Percentiles rank a stretch among this genome's conserved stretches.
phyloP scores from a whole-genome alignment of 345 rosid genomes.

The Linum tenue region DNA sequence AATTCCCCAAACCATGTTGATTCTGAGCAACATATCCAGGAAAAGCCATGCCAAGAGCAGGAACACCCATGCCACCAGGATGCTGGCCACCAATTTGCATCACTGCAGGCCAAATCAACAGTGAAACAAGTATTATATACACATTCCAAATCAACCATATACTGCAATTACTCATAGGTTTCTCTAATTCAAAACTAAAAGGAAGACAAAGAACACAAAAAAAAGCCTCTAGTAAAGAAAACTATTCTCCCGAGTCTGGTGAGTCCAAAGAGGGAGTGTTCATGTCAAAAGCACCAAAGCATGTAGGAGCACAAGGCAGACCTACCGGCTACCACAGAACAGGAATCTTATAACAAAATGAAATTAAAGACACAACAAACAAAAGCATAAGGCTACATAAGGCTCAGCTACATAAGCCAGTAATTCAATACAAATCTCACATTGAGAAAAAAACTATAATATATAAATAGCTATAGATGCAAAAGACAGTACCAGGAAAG shows the following conservation, averaged over 20 bases:
- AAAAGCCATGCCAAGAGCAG: conserved; percentile 92
- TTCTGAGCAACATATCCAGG: conserved; percentile 80
- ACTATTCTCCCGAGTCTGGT: too few species aligned
- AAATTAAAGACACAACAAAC: too few species aligned
- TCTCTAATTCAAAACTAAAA: neutral
- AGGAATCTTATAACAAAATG: too few species aligned
- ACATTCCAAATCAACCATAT: neutral
- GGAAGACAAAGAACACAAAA: neutral
- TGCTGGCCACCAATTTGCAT: conserved; percentile 95
- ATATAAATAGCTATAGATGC: neutral
- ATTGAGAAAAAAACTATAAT: neutral
- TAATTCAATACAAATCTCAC: neutral
- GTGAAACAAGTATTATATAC: neutral
- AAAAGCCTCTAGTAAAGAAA: too few species aligned
- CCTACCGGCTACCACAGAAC: too few species aligned
- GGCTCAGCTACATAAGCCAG: neutral
- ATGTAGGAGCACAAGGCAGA: too few species aligned
- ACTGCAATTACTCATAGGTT: neutral
- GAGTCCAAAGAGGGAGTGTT: too few species aligned
- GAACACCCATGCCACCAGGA: conserved; percentile 73
- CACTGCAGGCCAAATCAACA: conserved; percentile 34
- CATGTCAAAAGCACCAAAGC: too few species aligned
- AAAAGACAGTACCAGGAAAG: conserved; percentile 52
- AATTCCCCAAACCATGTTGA: conserved; percentile 77
- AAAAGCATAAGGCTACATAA: too few species aligned